Conservation (phyloP, 2,329 filamentous ascomycete species). For the Beauveria sp. region DNA sequence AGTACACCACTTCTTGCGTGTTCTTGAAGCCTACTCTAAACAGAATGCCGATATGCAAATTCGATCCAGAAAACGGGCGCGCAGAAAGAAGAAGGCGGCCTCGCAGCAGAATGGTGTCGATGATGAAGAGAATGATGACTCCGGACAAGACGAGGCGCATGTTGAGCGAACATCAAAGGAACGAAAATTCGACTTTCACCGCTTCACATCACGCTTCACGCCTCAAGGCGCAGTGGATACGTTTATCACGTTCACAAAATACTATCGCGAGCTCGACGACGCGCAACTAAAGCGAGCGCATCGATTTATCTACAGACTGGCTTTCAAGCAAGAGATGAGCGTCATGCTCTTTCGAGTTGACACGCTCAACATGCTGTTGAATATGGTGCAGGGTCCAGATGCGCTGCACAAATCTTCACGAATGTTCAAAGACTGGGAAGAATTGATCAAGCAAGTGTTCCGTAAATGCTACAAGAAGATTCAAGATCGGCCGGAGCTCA, state of each 20-base stretch:
- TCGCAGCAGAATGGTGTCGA: constrained; percentile 21
- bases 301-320: constrained; percentile 86
- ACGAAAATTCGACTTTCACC: constrained; percentile 87
- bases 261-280: constrained; percentile 71
- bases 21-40: constrained; percentile 88
- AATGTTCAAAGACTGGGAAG: constrained; percentile 85
- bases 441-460: constrained; percentile 77
- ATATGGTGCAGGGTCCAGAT: constrained; percentile 84
- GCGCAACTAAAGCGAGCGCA: constrained; percentile 85
- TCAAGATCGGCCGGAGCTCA: constrained; percentile 72
- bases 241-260: constrained; percentile 71
- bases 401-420: constrained; percentile 58
- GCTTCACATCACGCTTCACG: constrained; percentile 73
- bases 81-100: constrained; percentile 60
- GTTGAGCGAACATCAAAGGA: constrained; percentile 68
- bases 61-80: constrained; percentile 66
- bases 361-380: constrained; percentile 79
- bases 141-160: constrained; percentile 61
- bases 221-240: constrained; percentile 83
- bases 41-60: constrained; percentile 92
- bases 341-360: constrained; percentile 86
- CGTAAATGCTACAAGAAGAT: constrained; percentile 77
- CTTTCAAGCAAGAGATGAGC: constrained; percentile 89
- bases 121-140: constrained; percentile 58
- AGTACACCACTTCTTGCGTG: constrained; percentile 81